Base-by-base conservation (phyloP, 768 basidiomycete species). In the Cystobasidium tubakii region DNA sequence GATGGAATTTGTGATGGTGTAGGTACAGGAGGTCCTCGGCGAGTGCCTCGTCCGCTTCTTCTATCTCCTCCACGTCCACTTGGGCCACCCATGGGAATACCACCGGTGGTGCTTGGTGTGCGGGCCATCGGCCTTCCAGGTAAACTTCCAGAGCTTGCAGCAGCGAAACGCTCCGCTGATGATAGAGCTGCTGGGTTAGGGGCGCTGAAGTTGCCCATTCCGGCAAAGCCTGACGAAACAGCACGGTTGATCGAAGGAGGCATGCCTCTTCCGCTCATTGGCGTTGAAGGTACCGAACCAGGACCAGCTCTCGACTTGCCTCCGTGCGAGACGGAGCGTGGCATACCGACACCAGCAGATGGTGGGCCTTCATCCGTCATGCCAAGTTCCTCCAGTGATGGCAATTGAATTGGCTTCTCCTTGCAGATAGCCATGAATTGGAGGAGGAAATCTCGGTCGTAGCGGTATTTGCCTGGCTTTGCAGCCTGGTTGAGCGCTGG, bases 361-460 rank as follows among this genome's bases (percentile, higher is more conserved):
- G 29, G 36, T 66, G 57, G 75, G 31, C 62, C 76, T 66, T 77
- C 76, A 55, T 77, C 89, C 79, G 93, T 92, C 66, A 97, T 86
- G 70, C 95, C 95, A 78, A 98, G 89, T 12, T 89, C 88, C 76
- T 92, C 92, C 69, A 97, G 86, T 74, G 91, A 87, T 46, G 92
- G 92, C 31, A 97, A 88, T 70, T 86, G 85, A 67, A 91, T 92
- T 1, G 96, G 95, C 82, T 93, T 94, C 83, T 97, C 95, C 81
- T 88, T 90, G 85, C 96, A 99, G 74, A 95, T 83, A 27, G 83
- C 82, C 90, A 96, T 93, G 84, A 99, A 99, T 80, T 99, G 95
- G 74, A 99, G 82, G 29, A 99, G 86, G 87, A 99, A 99, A 23
- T 94, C 92, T 42, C 94, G 92, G 81, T 97, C 92, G 81, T 99